Evolutionary conservation across 2,329 filamentous ascomycete species (phyloP), one percentile per base, ranked within the genome.

Genomic region (Neofusicoccum kwambonambiense): DNA sequence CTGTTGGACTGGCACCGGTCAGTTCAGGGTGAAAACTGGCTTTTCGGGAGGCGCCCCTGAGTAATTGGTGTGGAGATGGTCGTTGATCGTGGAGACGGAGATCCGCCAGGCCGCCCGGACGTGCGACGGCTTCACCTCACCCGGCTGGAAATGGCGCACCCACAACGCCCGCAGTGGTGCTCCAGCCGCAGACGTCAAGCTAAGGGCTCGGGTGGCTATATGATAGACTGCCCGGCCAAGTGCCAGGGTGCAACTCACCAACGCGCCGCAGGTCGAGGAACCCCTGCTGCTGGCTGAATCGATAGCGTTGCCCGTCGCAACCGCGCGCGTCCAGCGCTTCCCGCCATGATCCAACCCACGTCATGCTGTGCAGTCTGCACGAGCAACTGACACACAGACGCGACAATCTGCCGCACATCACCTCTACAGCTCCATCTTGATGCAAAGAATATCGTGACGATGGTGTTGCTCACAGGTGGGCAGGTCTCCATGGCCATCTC

Each of bases 401-500:
- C 31, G 42, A 34, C 56, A 60, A 60, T 60, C 56, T 19, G 15
- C 27, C 22, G 56, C 42, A 19, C 41, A 60, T 47, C 56, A 47
- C 27, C 31, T 37, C 42, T 34, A 35, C 41, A 17, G 27, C 42
- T 9, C 15, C 9, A 52, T 27, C 19, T 27, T 19, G 27, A 35
- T 35, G 54, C 50, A 31, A 37, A 19, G 15, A 22, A 19, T n/a
- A 35, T 44, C 61, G 62, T 56, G 50, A 57, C 22, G 12, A 64
- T 64, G 62, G 62, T 89, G 73, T 79, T 92, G 68, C 84, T 92
- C 71, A 88, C 88, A 6, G 88, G 88, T 15, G 83, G 86, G 9
- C 89, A 92, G 79, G 89, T 91, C 63, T 91, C 89, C 42, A 80
- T 91, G 66, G 81, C 89, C 66, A 79, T 89, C 65, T 89, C 89